These are phyloP conservation scores for Apodospora peruviana DNA, from an alignment of 495 filamentous ascomycete species.

Conservation along the genomic window DNA sequence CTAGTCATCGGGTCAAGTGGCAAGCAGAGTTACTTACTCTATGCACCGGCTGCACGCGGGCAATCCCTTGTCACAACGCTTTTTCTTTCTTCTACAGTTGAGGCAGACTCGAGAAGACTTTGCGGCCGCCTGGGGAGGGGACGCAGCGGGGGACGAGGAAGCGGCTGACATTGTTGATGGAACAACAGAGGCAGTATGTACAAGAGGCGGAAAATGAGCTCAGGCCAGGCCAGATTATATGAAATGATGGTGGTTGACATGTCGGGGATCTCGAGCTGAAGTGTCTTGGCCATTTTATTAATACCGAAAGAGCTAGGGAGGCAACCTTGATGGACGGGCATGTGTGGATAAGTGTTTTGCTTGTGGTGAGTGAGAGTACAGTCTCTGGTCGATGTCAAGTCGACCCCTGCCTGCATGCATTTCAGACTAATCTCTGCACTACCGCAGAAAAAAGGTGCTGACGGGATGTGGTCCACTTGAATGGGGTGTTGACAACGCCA, in stretches of 20 bases:
- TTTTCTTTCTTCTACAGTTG: constrained; percentile 23
- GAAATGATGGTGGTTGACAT: constrained; percentile 1
- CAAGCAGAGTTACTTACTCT: constrained; percentile 13
- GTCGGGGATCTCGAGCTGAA: neutral
- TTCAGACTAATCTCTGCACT: no score
- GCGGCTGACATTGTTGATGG: constrained; percentile 16
- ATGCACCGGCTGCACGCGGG: constrained; percentile 20
- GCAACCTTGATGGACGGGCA: constrained; percentile 2
- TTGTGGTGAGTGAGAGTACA: neutral
- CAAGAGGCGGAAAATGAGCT: neutral
- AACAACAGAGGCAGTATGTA: neutral
- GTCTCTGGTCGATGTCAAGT: no score
- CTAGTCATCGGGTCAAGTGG: no score
- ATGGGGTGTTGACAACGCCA: neutral
- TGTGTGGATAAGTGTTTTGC: neutral
- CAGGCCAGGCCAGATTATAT: neutral
- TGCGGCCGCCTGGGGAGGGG: constrained; percentile 7
- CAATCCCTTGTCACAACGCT: constrained; percentile 22
- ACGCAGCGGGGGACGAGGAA: constrained; percentile 16
- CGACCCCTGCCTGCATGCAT: neutral
- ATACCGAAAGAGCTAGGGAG: constrained; percentile 7
- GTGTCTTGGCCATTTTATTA: constrained; percentile 9
- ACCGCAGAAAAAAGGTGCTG: neutral
- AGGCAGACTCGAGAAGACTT: constrained; percentile 23
- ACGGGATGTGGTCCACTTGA: neutral